phyloP scores from a whole-genome alignment of 176 grass and related monocot genomes.

The Oryza officinalis region DNA sequence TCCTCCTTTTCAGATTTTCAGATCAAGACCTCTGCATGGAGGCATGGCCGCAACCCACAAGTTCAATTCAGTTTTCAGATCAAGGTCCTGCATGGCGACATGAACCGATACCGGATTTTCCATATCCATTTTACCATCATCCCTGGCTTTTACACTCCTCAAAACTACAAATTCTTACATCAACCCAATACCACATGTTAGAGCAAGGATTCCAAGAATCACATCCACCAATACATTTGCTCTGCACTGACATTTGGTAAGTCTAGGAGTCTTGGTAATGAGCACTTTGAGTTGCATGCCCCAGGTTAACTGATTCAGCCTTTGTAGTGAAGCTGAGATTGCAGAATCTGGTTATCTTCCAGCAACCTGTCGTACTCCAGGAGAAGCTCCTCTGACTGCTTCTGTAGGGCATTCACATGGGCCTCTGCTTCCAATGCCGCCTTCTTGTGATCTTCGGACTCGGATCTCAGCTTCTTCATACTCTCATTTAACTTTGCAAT shows the following conservation, averaged over 20 bases:
- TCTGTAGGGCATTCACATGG: slow-evolving; percentile 74
- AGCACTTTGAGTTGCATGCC: background rate
- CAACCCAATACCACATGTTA: slow-evolving; percentile 2
- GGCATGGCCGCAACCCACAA: background rate
- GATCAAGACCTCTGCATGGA: background rate
- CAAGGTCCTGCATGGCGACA: background rate
- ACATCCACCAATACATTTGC: background rate
- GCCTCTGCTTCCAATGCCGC: slow-evolving; percentile 51
- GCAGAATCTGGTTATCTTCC: slow-evolving; percentile 93
- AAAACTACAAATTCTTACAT: slow-evolving; percentile 18
- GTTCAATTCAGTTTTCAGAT: background rate
- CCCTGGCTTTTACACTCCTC: slow-evolving; percentile 5
- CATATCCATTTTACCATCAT: background rate
- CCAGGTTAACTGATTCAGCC: slow-evolving; percentile 20
- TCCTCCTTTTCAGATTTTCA: background rate
- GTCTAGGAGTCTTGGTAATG: background rate
- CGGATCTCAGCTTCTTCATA: slow-evolving; percentile 64
- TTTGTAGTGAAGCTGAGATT: slow-evolving; percentile 66
- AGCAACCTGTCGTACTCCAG: slow-evolving; percentile 82
- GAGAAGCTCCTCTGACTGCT: slow-evolving; percentile 80
- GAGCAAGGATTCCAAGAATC: background rate
- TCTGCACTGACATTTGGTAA: background rate
- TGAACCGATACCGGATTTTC: background rate
- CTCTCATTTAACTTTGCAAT: slow-evolving; percentile 51
- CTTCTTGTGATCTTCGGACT: slow-evolving; percentile 58